phyloP scores from a whole-genome alignment of 345 rosid species.

The Ricinus communis region DNA sequence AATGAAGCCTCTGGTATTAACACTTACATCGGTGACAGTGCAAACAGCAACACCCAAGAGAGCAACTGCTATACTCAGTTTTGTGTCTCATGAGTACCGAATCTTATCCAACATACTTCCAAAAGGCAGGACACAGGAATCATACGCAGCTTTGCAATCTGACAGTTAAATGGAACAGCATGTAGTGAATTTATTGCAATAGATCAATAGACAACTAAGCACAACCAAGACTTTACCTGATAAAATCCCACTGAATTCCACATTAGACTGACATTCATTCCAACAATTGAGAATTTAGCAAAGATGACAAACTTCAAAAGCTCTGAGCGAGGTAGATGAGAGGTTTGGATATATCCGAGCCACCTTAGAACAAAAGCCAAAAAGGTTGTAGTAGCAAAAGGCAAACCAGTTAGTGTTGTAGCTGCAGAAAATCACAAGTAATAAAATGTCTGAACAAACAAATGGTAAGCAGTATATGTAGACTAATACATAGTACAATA shows the following conservation, averaged over 20 bases:
- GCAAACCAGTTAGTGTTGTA: constrained; percentile 94
- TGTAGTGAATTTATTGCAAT: constrained; percentile 2
- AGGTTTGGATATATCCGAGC: constrained; percentile 84
- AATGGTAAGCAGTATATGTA: background rate
- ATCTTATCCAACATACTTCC: constrained; percentile 91
- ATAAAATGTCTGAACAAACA: constrained; percentile 1
- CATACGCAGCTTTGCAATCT: constrained; percentile 99
- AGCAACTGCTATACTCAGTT: constrained; percentile 88
- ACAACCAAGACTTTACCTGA: constrained; percentile 52
- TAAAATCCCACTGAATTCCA: constrained; percentile 99
- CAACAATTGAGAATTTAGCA: constrained; percentile 96
- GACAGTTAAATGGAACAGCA: constrained; percentile 20
- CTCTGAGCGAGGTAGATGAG: constrained; percentile 73
- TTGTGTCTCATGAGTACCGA: constrained; percentile 89
- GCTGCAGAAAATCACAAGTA: constrained; percentile 50
- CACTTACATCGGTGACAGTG: constrained; percentile 97
- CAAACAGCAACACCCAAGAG: constrained; percentile 97
- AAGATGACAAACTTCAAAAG: constrained; percentile 81
- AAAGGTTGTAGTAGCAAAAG: constrained; percentile 88
- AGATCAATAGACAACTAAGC: background rate
- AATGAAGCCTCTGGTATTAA: constrained; percentile 79
- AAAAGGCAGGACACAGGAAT: constrained; percentile 93
- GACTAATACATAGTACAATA: background rate
- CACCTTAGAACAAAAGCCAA: constrained; percentile 69
- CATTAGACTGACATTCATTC: constrained; percentile 99